Conservation (phyloP, 2,329 filamentous ascomycete genomes). For the Cercospora zeina region DNA sequence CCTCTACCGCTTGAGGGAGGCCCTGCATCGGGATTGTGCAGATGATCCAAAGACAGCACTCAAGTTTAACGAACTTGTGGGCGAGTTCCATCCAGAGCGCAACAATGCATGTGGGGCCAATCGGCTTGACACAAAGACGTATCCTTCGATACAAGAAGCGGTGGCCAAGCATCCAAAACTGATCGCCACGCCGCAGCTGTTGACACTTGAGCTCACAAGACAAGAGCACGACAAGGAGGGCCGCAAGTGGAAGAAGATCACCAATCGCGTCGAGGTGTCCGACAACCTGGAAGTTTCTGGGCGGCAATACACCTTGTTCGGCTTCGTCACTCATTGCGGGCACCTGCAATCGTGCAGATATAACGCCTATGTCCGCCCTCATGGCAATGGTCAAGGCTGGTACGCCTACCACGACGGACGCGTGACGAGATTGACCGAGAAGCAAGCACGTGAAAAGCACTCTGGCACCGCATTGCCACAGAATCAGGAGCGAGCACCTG, state of each 20-base stretch:
- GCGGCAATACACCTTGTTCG: slow-evolving; percentile 58
- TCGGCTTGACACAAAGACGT: slow-evolving; percentile 36
- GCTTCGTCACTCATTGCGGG: slow-evolving; percentile 61
- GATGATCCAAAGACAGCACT: slow-evolving; percentile 15
- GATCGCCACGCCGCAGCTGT: slow-evolving; percentile 38
- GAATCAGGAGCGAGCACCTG: slow-evolving; percentile 8
- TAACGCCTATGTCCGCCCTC: slow-evolving; percentile 60
- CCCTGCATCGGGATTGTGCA: slow-evolving; percentile 2
- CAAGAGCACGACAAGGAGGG: slow-evolving; percentile 57
- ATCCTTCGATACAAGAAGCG: slow-evolving; percentile 46
- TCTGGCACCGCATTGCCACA: slow-evolving; percentile 22
- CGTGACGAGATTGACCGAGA: slow-evolving; percentile 58
- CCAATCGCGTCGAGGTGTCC: slow-evolving; percentile 58
- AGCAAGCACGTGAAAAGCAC: slow-evolving; percentile 52
- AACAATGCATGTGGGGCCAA: slow-evolving; percentile 31
- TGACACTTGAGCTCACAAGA: slow-evolving; percentile 56
- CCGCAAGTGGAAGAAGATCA: slow-evolving; percentile 59
- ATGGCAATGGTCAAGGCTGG: slow-evolving; percentile 58
- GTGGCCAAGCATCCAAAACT: slow-evolving; percentile 38
- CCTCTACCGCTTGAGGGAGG: slow-evolving; percentile 26
- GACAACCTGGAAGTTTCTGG: slow-evolving; percentile 54
- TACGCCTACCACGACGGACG: slow-evolving; percentile 56
- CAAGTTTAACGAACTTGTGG: slow-evolving; percentile 33
- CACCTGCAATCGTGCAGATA: slow-evolving; percentile 60
- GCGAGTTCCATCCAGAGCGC: slow-evolving; percentile 26